These are phyloP conservation scores for Neolentinus lepideus DNA, from an alignment of 1,284 basidiomycete species.

Conservation along the genomic window DNA sequence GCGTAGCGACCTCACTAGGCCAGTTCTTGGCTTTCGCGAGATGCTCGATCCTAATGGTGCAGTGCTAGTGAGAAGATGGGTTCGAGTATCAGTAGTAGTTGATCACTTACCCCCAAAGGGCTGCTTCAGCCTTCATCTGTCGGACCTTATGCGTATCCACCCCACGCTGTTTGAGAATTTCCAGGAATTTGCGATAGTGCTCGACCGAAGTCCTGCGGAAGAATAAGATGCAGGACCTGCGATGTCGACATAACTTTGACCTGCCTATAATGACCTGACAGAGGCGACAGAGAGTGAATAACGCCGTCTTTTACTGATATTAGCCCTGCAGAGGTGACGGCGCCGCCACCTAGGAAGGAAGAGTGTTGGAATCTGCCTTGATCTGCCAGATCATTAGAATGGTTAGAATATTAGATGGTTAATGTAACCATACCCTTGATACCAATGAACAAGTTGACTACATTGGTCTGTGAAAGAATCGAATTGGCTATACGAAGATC, in stretches of 20 bases:
- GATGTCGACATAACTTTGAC: constrained; percentile 6
- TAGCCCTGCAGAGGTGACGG: constrained; percentile 61
- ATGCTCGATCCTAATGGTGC: not conserved
- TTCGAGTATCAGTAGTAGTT: not conserved
- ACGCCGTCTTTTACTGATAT: constrained; percentile 61
- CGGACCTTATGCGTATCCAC: constrained; percentile 58
- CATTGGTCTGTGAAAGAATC: constrained; percentile 1
- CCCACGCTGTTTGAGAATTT: constrained; percentile 45
- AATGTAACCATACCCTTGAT: constrained; percentile 44
- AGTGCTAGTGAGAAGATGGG: not conserved
- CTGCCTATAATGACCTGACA: constrained; percentile 63
- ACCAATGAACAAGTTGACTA: constrained; percentile 65
- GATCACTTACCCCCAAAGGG: constrained; percentile 43
- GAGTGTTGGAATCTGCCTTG: constrained; percentile 69
- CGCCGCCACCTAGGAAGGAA: constrained; percentile 51
- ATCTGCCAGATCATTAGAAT: constrained; percentile 14
- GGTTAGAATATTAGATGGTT: not conserved
- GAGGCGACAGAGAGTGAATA: constrained; percentile 57
- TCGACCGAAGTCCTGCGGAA: constrained; percentile 43
- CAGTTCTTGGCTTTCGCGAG: not conserved
- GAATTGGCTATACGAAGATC: not conserved
- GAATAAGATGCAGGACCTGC: constrained; percentile 11
- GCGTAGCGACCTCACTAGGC: not conserved
- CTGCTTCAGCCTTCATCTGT: constrained; percentile 51
- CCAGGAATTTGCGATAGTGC: constrained; percentile 63